Base-by-base conservation (phyloP, 2,329 filamentous ascomycete species). In the Neonectria neomacrospora region DNA sequence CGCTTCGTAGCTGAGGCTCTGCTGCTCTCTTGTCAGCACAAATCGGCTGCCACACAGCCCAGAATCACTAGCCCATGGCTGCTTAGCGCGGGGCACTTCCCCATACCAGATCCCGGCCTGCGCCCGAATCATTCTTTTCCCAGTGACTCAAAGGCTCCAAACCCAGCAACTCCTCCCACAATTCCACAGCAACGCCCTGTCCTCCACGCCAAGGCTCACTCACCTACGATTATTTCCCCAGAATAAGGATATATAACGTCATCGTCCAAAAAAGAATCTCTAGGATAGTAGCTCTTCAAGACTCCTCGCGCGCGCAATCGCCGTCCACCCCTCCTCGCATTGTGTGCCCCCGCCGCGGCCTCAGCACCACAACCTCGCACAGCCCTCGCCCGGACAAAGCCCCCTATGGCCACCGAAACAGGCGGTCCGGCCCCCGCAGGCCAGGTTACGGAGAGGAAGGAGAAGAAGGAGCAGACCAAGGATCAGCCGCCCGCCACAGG, bases 31-130 rank as follows among this genome's bases (percentile, higher is more conserved):
- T 28, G n/a, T n/a, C 23, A 18, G 22, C 16, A 23, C 50, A 28
- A n/a, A 32, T 20, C 16, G 26, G 20, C 47, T 47, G 39, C 18
- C 41, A 47, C 23, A 51, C 60, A 57, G 60, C 54, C 54, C 47
- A 44, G 34, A 32, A 41, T 62, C 5, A 48, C 7, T 63, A 41
- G n/a, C 54, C 57, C 63, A 63, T 50, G 34, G 45, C 14, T 61
- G 44, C 32, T 67, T 78, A 78, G 76, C 75, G 76, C 76, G 75
- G 76, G 76, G 76, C 76, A 76, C 59, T 68, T 69, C 58, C 65
- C 66, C 67, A 69, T 70, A 51, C 57, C 61, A 66, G 63, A 67
- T 71, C 54, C 70, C 57, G 54, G 55, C 48, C 58, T 66, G 53
- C 53, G 53, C 47, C 53, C 58, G 64, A 67, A 66, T 64, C 64